Conservation (phyloP, 2,329 filamentous ascomycete genomes). For the Aaosphaeria pasadenensis region DNA sequence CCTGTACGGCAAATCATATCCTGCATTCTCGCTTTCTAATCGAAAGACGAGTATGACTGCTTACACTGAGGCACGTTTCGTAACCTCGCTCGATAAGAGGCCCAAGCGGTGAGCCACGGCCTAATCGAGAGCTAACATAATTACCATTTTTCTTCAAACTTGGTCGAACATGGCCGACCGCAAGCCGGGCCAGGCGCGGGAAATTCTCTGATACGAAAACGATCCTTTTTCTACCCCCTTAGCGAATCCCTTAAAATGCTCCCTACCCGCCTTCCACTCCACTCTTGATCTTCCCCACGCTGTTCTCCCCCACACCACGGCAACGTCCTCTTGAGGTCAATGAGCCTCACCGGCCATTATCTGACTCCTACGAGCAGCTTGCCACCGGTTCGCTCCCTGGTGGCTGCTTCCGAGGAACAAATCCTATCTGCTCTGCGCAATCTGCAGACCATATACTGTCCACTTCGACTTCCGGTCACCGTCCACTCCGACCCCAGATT, state of each 20-base stretch:
- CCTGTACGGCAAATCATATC: no score
- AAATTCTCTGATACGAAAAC: not conserved
- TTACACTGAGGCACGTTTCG: no score
- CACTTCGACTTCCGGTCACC: conserved; percentile 25
- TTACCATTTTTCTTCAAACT: no score
- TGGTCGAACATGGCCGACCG: no score
- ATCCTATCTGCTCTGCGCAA: conserved; percentile 22
- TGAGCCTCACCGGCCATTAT: conserved; percentile 25
- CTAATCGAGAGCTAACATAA: no score
- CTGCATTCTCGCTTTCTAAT: no score
- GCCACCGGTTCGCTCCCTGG: conserved; percentile 21
- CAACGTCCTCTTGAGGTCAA: conserved; percentile 9
- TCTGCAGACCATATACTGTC: conserved; percentile 31
- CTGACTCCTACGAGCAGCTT: conserved; percentile 34
- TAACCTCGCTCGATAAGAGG: no score
- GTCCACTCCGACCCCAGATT: conserved; percentile 7
- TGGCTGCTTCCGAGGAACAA: conserved; percentile 16
- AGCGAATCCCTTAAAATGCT: not conserved
- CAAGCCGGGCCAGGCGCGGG: not conserved
- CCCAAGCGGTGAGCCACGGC: no score
- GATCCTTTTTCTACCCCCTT: not conserved
- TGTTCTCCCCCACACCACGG: not conserved
- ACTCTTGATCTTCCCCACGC: not conserved
- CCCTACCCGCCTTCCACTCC: not conserved
- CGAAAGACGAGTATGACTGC: no score